A percentile compares a stretch with the other conserved stretches of the same genome.
Evolutionary conservation across 2,329 filamentous ascomycete species (phyloP).

Genomic region (Pyrenochaeta sp.): DNA sequence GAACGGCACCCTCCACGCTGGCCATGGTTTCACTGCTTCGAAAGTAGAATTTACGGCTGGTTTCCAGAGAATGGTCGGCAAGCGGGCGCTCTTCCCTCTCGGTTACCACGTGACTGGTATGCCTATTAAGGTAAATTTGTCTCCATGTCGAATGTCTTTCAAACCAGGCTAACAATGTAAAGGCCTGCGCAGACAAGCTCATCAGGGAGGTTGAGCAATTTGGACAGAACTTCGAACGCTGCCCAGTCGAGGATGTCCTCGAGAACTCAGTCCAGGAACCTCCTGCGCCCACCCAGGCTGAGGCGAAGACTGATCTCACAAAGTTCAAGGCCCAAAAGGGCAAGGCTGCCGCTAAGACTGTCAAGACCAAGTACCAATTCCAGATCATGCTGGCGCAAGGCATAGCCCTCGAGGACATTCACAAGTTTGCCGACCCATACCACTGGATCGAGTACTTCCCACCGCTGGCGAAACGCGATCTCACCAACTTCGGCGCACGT

Average conservation of each 20-base stretch:
- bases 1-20: constrained; percentile 73
- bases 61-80: constrained; percentile 89
- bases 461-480: constrained; percentile 77
- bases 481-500: constrained; percentile 82
- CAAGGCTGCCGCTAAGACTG: constrained; percentile 87
- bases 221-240: constrained; percentile 83
- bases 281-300: constrained; percentile 68
- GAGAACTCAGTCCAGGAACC: constrained; percentile 57
- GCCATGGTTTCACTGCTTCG: constrained; percentile 88
- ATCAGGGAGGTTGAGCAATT: constrained; percentile 88
- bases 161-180: constrained; percentile 1
- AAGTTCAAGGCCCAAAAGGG: constrained; percentile 82
- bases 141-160: neutral
- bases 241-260: constrained; percentile 53
- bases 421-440: constrained; percentile 88
- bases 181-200: constrained; percentile 91
- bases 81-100: constrained; percentile 84
- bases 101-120: constrained; percentile 97
- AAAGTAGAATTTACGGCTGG: constrained; percentile 94
- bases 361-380: constrained; percentile 95
- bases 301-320: constrained; percentile 79
- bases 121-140: constrained; percentile 70
- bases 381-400: constrained; percentile 94
- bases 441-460: constrained; percentile 95
- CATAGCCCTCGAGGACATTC: constrained; percentile 85